These are phyloP conservation scores for Fusarium setosum DNA, from an alignment of 2,329 filamentous ascomycete species.

Conservation along the genomic window DNA sequence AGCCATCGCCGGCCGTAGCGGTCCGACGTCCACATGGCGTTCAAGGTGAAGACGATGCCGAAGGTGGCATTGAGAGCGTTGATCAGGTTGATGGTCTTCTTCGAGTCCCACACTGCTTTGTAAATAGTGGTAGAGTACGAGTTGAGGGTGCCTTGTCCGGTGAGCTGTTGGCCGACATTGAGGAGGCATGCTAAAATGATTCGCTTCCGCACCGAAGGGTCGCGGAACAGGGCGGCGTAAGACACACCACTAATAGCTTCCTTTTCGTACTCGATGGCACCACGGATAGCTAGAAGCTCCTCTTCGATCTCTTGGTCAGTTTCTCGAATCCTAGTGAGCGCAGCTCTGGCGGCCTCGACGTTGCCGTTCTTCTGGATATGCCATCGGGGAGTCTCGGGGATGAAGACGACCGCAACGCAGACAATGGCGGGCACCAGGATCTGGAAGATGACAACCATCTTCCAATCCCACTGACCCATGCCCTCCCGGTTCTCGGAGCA, in stretches of 20 bases:
- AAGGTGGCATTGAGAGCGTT: conserved; percentile 79
- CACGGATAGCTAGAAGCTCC: conserved; percentile 72
- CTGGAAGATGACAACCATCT: conserved; percentile 78
- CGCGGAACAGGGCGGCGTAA: conserved; percentile 75
- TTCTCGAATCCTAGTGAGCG: conserved; percentile 68
- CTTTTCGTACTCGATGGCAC: conserved; percentile 76
- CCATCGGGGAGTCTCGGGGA: conserved; percentile 77
- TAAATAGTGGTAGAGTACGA: conserved; percentile 78
- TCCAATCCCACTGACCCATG: conserved; percentile 79
- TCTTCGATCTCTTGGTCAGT: conserved; percentile 73
- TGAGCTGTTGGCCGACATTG: conserved; percentile 77
- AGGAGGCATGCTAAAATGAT: conserved; percentile 71
- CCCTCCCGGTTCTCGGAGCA: conserved; percentile 62
- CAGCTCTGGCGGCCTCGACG: conserved; percentile 65
- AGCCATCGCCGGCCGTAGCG: conserved; percentile 76
- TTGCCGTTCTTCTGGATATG: conserved; percentile 68
- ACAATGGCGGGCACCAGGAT: conserved; percentile 72
- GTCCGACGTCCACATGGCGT: conserved; percentile 79
- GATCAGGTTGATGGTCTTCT: conserved; percentile 73
- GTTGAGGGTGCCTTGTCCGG: conserved; percentile 77
- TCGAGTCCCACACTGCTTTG: conserved; percentile 71
- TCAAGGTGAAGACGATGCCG: conserved; percentile 77
- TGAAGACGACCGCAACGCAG: conserved; percentile 69
- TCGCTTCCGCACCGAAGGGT: conserved; percentile 73
- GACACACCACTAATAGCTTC: conserved; percentile 68